phyloP scores from a whole-genome alignment of 495 filamentous ascomycete species.

The Hypoxylon rickii region DNA sequence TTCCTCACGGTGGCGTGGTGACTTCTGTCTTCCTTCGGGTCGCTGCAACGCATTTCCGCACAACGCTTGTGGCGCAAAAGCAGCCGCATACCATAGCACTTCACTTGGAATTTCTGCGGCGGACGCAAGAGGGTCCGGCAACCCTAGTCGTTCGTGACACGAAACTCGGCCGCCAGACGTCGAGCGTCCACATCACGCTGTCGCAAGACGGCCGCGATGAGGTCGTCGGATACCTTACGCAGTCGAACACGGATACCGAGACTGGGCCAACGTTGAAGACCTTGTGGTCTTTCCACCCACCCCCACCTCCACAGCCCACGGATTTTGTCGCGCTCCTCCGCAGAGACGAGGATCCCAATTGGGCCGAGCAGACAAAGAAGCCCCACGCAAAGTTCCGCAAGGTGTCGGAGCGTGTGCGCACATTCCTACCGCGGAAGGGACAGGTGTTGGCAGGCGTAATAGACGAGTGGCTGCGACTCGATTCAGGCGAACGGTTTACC shows the following conservation, averaged over 20 bases:
- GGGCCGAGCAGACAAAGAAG: constrained; percentile 45
- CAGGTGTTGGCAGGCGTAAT: constrained; percentile 47
- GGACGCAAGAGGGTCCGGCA: constrained; percentile 65
- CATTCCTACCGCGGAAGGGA: constrained; percentile 60
- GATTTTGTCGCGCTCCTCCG: constrained; percentile 43
- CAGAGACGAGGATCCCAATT: constrained; percentile 49
- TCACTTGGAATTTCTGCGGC: constrained; percentile 73
- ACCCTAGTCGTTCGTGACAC: constrained; percentile 64
- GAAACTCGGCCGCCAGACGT: constrained; percentile 72
- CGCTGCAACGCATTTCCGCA: constrained; percentile 64
- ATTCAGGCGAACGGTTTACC: constrained; percentile 55
- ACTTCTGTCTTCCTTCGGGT: constrained; percentile 65
- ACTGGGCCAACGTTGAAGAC: constrained; percentile 60
- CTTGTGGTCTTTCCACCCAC: constrained; percentile 46
- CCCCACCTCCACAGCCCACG: constrained; percentile 52
- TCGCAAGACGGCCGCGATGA: constrained; percentile 56
- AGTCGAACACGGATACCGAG: constrained; percentile 64
- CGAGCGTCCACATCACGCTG: constrained; percentile 70
- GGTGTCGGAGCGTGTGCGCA: constrained; percentile 56
- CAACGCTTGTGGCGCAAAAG: constrained; percentile 62
- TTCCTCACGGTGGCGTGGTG: constrained; percentile 80
- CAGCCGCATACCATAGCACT: constrained; percentile 67
- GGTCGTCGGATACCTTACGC: constrained; percentile 69
- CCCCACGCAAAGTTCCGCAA: constrained; percentile 64
- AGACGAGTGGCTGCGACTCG: constrained; percentile 70